These are phyloP conservation scores for Solanum hybrid DNA, from an alignment of 305 asterid species.

Conservation along the genomic window DNA sequence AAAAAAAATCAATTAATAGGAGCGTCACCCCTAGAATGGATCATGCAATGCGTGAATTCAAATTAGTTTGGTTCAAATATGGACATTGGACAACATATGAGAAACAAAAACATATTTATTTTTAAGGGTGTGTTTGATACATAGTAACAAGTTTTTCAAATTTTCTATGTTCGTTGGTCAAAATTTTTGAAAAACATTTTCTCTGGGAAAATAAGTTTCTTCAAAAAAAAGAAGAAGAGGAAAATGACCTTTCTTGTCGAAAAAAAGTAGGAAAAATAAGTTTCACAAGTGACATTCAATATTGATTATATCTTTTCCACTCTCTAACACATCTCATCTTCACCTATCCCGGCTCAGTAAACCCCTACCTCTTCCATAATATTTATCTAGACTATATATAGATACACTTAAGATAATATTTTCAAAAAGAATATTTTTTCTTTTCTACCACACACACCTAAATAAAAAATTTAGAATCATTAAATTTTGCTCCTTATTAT, in stretches of 20 bases:
- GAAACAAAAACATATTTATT: too few relatives aligned
- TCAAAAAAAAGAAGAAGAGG: too few relatives aligned
- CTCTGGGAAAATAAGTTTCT: not conserved
- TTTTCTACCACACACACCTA: not conserved
- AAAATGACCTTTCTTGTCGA: too few relatives aligned
- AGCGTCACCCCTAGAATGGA: not conserved
- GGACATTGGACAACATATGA: fast-evolving
- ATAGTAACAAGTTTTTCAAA: not conserved
- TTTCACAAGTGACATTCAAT: not conserved
- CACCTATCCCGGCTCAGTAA: not conserved
- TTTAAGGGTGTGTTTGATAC: not conserved
- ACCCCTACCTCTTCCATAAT: not conserved
- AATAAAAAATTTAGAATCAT: not conserved
- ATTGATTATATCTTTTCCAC: not conserved
- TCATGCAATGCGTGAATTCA: fast-evolving
- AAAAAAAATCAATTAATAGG: too few relatives aligned
- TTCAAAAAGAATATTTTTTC: not conserved
- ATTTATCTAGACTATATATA: not conserved
- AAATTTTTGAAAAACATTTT: not conserved
- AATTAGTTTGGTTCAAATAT: not conserved
- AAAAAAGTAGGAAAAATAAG: not conserved
- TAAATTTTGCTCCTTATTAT: not conserved
- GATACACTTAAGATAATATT: too few relatives aligned
- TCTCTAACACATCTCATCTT: not conserved
- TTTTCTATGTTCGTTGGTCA: not conserved